Base-by-base conservation (phyloP, 2,329 filamentous ascomycete species). In the Colletotrichum melonis region DNA sequence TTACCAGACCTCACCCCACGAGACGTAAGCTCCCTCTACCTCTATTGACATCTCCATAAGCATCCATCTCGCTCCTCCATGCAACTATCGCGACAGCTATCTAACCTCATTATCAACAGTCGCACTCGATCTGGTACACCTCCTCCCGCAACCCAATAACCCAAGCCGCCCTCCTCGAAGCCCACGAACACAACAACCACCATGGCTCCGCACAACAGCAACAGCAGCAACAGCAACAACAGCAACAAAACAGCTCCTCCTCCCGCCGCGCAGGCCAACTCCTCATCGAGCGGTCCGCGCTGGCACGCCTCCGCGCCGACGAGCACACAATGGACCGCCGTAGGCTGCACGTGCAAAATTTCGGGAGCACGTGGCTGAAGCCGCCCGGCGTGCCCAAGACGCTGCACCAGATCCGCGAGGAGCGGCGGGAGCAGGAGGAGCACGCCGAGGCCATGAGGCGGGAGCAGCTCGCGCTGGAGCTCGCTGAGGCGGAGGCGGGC, bases 371-470 rank as follows among this genome's bases (percentile, higher is more conserved):
- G 57, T 99, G 97, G 97, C 92, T 99, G 69, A 94, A 93, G 72
- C 97, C 97, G 0, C 95, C 95, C 0, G 97, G 96, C 8, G 89
- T 98, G 68, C 82, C 91, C 70, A 99, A 98, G 87, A 98, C 96
- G 1, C 90, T 98, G 73, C 92, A 97, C 80, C 95, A 97, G 75
- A 90, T 95, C 84, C 92, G 93, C 55, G 97, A 99, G 83, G 97
- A 99, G 85, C 91, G 92, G 76, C 90, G 93, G 12, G 97, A 99
- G 85, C 90, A 94, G 68, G 93, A 96, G 80, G 97, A 99, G 82
- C 94, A 95, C 73, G 90, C 94, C 75, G 92, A 94, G 79, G 90
- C 93, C 2, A 85, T 94, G 81, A 87, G 93, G 26, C 87, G 93
- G 35, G 93, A 95, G 80, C 89, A 91, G 77, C 84, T 92, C 5